A percentile compares a stretch with the other conserved stretches of the same genome.
These are phyloP conservation scores for Acacia pycnantha DNA, from an alignment of 331 rosid species.

Conservation along the genomic window DNA sequence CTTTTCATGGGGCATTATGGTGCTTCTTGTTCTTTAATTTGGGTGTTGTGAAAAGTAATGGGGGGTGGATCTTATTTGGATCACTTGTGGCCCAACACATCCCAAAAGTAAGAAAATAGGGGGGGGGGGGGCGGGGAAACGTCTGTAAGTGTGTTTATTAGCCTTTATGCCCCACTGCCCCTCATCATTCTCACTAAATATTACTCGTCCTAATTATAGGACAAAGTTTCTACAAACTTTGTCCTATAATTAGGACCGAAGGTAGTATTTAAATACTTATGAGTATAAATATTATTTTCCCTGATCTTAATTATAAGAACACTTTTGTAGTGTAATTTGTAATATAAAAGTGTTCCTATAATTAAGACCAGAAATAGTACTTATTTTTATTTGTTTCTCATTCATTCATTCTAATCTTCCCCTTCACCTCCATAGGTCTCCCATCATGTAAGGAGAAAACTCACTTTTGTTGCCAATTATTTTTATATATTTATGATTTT, in stretches of 20 bases:
- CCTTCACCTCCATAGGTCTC: not conserved
- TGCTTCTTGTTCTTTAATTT: not conserved
- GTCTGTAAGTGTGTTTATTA: not conserved
- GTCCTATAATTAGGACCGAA: too few relatives aligned
- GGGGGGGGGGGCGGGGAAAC: too few relatives aligned
- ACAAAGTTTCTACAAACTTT: too few relatives aligned
- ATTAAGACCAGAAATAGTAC: too few relatives aligned
- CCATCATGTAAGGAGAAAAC: not conserved
- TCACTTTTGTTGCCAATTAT: not conserved
- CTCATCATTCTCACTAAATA: not conserved
- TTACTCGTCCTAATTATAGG: not conserved
- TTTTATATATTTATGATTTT: not conserved
- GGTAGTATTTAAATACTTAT: not conserved
- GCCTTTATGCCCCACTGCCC: not conserved
- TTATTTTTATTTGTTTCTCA: not conserved
- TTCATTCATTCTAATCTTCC: not conserved
- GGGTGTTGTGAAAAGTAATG: not conserved
- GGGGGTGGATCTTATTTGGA: not conserved
- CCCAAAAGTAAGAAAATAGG: not conserved
- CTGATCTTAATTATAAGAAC: too few relatives aligned
- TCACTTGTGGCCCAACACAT: not conserved
- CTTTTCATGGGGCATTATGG: not conserved
- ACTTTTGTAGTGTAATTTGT: too few relatives aligned
- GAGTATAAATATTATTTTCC: not conserved
- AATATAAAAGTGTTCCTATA: too few relatives aligned